These are phyloP conservation scores for Dendrobium officinale DNA, from an alignment of 106 monocot species.

Conservation along the genomic window DNA sequence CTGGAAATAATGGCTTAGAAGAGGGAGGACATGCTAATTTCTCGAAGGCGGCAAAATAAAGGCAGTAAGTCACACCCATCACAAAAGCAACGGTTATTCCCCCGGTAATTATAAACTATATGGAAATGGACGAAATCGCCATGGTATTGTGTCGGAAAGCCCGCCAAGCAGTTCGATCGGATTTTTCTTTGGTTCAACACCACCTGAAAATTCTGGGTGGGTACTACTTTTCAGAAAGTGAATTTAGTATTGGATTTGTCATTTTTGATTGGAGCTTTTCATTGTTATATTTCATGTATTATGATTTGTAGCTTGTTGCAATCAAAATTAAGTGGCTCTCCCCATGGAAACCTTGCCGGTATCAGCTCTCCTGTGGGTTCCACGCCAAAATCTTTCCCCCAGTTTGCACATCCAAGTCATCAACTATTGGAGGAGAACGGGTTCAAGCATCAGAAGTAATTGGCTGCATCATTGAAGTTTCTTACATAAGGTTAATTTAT, in stretches of 20 bases:
- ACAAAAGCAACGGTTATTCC: slow-evolving; percentile 66
- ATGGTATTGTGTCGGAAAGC: slow-evolving; percentile 63
- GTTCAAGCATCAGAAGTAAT: slow-evolving; percentile 92
- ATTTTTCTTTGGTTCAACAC: slow-evolving; percentile 87
- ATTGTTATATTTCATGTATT: not conserved
- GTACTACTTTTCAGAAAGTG: not conserved
- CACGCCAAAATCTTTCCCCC: slow-evolving; percentile 73
- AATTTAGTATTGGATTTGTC: not conserved
- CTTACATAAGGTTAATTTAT: not conserved
- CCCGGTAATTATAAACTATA: slow-evolving; percentile 45
- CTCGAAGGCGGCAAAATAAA: slow-evolving; percentile 59
- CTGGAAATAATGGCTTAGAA: slow-evolving; percentile 41
- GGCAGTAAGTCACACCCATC: slow-evolving; percentile 33
- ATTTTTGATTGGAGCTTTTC: not conserved
- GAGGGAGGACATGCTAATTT: slow-evolving; percentile 39
- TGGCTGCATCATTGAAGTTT: not conserved
- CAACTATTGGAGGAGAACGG: slow-evolving; percentile 89
- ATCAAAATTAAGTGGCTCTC: slow-evolving; percentile 62
- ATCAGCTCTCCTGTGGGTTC: slow-evolving; percentile 77
- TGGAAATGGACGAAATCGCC: slow-evolving; percentile 25
- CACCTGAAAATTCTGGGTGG: slow-evolving; percentile 79
- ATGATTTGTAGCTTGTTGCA: slow-evolving; percentile 32
- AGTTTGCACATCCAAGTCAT: slow-evolving; percentile 90
- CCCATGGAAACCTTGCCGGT: slow-evolving; percentile 55
- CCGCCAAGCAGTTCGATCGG: slow-evolving; percentile 79